Conservation (phyloP, 345 rosid genomes). For the Orychophragmus violaceus region DNA sequence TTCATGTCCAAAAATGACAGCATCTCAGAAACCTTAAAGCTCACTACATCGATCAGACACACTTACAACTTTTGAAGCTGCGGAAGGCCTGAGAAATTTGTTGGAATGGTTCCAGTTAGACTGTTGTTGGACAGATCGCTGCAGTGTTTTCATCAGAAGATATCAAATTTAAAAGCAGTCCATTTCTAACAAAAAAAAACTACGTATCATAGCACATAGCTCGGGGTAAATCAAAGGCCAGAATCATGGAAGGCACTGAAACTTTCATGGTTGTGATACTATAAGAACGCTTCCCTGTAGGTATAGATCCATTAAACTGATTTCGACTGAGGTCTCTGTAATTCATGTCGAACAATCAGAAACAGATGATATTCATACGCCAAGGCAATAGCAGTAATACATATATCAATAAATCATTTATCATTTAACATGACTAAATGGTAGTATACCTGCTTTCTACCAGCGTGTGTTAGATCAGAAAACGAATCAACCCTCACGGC, state of each 20-base stretch:
- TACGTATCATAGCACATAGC: neutral
- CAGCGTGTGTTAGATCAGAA: no score
- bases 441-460: no score
- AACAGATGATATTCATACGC: neutral
- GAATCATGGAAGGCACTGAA: constrained; percentile 4
- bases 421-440: no score
- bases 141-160: constrained; percentile 27
- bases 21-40: constrained; percentile 9
- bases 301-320: constrained; percentile 69
- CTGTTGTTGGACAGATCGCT: constrained; percentile 69
- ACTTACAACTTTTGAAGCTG: constrained; percentile 70
- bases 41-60: neutral
- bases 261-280: constrained; percentile 79
- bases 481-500: neutral
- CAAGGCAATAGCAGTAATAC: no score
- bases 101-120: constrained; percentile 68
- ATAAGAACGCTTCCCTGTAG: constrained; percentile 51
- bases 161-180: neutral
- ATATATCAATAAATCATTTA: no score
- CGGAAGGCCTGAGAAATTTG: constrained; percentile 57
- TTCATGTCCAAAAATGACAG: constrained; percentile 8
- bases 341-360: constrained; percentile 7
- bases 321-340: constrained; percentile 92
- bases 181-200: neutral
- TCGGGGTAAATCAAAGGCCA: neutral